Evolutionary conservation across 331 rosid species (phyloP).

Genomic region (Saraca asoca): DNA sequence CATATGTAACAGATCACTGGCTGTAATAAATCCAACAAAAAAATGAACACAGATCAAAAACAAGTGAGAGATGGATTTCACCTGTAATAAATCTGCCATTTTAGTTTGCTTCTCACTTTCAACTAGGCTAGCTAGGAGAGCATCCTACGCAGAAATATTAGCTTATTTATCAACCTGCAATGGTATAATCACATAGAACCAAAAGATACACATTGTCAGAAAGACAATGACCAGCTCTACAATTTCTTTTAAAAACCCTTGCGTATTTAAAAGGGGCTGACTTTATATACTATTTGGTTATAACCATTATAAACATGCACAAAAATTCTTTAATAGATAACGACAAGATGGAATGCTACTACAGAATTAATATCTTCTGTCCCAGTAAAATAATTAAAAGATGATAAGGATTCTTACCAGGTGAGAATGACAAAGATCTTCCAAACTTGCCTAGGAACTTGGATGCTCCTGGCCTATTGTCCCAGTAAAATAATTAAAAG

Average conservation of each 20-base stretch:
- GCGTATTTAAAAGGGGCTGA: not conserved
- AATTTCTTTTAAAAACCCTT: not conserved
- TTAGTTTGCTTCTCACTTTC: constrained; percentile 87
- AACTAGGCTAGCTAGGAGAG: constrained; percentile 88
- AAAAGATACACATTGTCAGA: constrained; percentile 1
- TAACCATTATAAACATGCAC: not conserved
- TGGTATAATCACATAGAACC: not conserved
- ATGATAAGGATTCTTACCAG: constrained; percentile 56
- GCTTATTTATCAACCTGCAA: constrained; percentile 20
- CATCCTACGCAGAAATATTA: constrained; percentile 49
- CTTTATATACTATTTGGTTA: not conserved
- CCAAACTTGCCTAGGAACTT: constrained; percentile 63
- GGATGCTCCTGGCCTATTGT: no score
- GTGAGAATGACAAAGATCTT: constrained; percentile 97
- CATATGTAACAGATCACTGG: not conserved
- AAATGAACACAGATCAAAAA: constrained; percentile 16
- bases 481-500: constrained; percentile 6
- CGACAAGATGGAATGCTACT: not conserved
- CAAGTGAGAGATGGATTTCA: constrained; percentile 41
- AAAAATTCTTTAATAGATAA: constrained; percentile 1
- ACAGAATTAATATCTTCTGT: constrained; percentile 1
- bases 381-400: constrained; percentile 6
- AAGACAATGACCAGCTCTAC: not conserved
- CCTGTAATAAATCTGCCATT: constrained; percentile 86
- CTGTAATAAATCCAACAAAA: not conserved